phyloP scores from a whole-genome alignment of 768 basidiomycete species.

The Leucocoprinus birnbaumii region DNA sequence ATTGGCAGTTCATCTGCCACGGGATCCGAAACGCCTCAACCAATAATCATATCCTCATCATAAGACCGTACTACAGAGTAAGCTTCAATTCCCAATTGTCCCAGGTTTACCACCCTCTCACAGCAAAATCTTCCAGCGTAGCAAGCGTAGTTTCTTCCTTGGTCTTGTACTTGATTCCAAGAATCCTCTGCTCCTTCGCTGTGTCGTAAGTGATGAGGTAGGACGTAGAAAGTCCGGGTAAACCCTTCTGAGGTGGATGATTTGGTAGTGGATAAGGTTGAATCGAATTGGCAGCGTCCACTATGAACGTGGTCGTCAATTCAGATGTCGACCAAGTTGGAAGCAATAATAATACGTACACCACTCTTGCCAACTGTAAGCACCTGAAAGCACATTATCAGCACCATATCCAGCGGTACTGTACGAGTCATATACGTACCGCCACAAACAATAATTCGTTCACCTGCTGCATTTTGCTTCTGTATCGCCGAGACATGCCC shows the following conservation, averaged over 20 bases:
- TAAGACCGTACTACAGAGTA: too few species aligned
- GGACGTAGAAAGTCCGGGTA: constrained; percentile 22
- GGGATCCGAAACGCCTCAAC: too few species aligned
- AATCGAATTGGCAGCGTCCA: constrained; percentile 29
- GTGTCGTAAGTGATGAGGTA: constrained; percentile 22
- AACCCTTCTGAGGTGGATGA: constrained; percentile 21
- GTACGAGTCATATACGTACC: too few species aligned
- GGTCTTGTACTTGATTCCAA: constrained; percentile 27
- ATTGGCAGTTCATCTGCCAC: too few species aligned
- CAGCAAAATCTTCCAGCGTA: constrained; percentile 27
- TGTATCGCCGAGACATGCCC: constrained; percentile 56
- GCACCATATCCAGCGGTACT: too few species aligned
- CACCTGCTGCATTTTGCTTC: constrained; percentile 47
- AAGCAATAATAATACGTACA: constrained; percentile 16
- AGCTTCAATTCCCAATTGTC: too few species aligned
- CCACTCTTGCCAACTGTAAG: constrained; percentile 34
- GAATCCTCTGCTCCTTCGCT: constrained; percentile 24
- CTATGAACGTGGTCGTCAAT: constrained; percentile 11
- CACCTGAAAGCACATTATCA: too few species aligned
- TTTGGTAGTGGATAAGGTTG: constrained; percentile 21
- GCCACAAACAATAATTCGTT: constrained; percentile 51
- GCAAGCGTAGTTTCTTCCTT: constrained; percentile 28
- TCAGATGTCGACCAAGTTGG: background rate
- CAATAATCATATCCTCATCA: too few species aligned
- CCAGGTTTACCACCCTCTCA: constrained; percentile 29